Base-by-base conservation (phyloP, 768 basidiomycete genomes). In the Lanmaoa pseudosensibilis region DNA sequence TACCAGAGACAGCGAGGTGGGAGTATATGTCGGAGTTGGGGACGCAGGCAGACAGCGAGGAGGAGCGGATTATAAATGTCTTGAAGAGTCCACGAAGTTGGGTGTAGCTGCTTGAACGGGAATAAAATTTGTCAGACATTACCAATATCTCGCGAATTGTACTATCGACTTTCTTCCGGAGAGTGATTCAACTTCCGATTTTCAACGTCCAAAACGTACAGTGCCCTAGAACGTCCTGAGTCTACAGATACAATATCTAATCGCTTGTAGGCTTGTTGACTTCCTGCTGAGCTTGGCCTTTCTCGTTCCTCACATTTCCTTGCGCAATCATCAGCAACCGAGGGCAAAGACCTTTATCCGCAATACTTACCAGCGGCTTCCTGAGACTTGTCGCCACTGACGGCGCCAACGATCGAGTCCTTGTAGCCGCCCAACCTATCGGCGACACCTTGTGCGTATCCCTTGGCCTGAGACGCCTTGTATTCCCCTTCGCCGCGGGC, bases 1-100 rank as follows among this genome's bases (percentile, higher is more conserved):
- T 95, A 50, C 93, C 93, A 0, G 87, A 93, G 73, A 88, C 84
- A 5, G 90, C 90, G 25, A 79, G 90, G 59, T 95, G 92, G 92
- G 93, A 95, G 73, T 95, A 94, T 70, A 87, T 87, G 83, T 78
- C 83, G 5, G 87, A 90, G 8, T 70, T 94, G 60, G 92, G 88
- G 2, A 75, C 72, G 19, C 77, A 84, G 30, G 77, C 73, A 55
- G 84, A 80, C 0, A 85, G 84, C 11, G 82, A 83, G 55, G 93
- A 94, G 67, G 86, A 80, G 18, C 78, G 79, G 50, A 63, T 93
- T 34, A 60, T 90, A 34, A 74, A 78, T 32, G 81, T 87, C 1
- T 70, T 95, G 56, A 83, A 75, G 68, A 78, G 74, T 36, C 86
- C 92, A 2, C 76, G 67, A 55, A 81, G 85, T 15, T 93, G 90